Base-by-base conservation (phyloP, 148 eudicot species). In the Hydrangea macrophylla region DNA sequence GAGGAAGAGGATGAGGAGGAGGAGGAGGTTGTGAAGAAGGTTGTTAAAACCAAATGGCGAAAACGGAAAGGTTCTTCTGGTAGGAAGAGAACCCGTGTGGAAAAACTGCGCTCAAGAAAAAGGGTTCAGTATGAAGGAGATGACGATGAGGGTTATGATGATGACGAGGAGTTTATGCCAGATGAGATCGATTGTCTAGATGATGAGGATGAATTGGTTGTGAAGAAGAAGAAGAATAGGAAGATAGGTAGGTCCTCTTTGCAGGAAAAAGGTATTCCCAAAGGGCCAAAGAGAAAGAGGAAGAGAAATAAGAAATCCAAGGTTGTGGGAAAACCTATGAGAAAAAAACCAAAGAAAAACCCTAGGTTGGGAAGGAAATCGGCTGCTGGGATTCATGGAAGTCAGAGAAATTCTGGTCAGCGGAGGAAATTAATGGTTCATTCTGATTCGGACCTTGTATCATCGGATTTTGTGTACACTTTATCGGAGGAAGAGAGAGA, bases 401-500 rank as follows among this genome's bases (percentile, higher is more conserved):
- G 64, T 70, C 76, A 73, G 77, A 78, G 73, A 69, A 79, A 55
- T 54, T 55, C 79, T 33, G 60, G 36, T 39, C 70, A 33, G 68
- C 65, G 79, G 28, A 91, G 81, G 75, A 81, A 62, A 65, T 64
- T 70, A n/a, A n/a, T 64, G 5, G 62, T 28, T 33, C 73, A 71
- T 71, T 85, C 92, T 40, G 98, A 88, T 75, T 83, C 95, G 6
- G 96, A 93, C 78, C 76, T 75, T 67, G 75, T 68, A 62, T 71
- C 85, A 65, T 85, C 95, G 48, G 92, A 85, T 73, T 81, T 58
- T 33, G 97, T 88, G 48, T 88, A 79, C 77, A 90, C 97, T 40
- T 84, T 88, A n/a, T 94, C 99, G 25, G 99, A 94, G 70, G 99
- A 94, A 84, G 97, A 94, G 81, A 86, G 85, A 73, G 97, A 94